Percentiles rank a stretch among this genome's conserved stretches.
phyloP scores from a whole-genome alignment of 176 grass and related monocot species.

The Poa annua region DNA sequence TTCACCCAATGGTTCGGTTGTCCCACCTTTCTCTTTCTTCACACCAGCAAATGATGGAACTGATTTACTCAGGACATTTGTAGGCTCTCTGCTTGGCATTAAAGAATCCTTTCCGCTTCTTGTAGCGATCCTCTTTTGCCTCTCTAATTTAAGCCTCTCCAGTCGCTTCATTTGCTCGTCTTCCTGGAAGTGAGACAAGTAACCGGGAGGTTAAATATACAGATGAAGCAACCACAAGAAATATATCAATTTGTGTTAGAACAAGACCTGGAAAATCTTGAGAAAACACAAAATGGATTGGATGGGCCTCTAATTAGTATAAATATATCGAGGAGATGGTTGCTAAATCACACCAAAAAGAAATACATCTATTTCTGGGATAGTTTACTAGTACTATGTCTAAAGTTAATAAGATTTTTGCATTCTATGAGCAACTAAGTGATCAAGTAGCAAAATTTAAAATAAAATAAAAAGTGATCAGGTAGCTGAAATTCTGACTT shows the following conservation, averaged over 20 bases:
- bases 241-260: not conserved
- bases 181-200: constrained; percentile 62
- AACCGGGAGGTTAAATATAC: not conserved
- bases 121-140: constrained; percentile 91
- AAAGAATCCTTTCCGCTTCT: constrained; percentile 50
- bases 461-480: no score
- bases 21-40: constrained; percentile 69
- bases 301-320: not conserved
- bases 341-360: not conserved
- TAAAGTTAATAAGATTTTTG: constrained; percentile 23
- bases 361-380: not conserved
- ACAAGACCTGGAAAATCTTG: not conserved
- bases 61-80: constrained; percentile 70
- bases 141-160: constrained; percentile 86
- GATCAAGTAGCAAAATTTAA: no score
- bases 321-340: not conserved
- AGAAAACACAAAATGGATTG: not conserved
- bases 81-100: constrained; percentile 42
- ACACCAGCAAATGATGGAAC: constrained; percentile 61
- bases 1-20: constrained; percentile 43
- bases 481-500: constrained; percentile 11
- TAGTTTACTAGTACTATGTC: not conserved
- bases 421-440: constrained; percentile 16
- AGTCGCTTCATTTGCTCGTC: constrained; percentile 84
- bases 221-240: not conserved